Percentiles rank a stretch among this genome's conserved stretches.
phyloP scores from a whole-genome alignment of 257 asterid species.

The Solanum appendiculatum region DNA sequence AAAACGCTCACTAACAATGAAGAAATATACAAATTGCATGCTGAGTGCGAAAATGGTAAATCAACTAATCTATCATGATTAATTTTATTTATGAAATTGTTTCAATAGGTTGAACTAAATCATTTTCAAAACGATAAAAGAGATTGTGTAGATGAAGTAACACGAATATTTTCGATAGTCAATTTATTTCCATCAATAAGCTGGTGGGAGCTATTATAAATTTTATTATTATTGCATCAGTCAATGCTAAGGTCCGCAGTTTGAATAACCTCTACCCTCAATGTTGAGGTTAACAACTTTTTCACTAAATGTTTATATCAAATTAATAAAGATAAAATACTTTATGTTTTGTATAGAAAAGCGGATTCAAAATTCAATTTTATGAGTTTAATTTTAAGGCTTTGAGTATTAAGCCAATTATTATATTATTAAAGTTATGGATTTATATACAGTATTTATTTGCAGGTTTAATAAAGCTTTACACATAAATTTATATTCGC shows the following conservation, averaged over 20 bases:
- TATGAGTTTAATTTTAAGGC: neutral
- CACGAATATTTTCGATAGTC: no score
- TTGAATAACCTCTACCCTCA: neutral
- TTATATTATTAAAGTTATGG: no score
- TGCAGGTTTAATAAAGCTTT: no score
- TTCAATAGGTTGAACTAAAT: neutral
- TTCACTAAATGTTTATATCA: neutral
- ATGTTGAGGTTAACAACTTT: neutral
- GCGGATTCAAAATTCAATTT: neutral
- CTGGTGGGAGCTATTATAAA: neutral
- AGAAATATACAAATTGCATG: no score
- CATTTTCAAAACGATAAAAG: no score
- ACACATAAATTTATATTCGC: no score
- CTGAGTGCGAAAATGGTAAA: neutral
- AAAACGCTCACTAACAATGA: neutral
- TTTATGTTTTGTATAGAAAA: neutral
- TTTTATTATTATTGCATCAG: neutral
- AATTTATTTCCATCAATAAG: neutral
- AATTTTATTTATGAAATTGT: neutral
- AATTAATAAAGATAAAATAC: no score
- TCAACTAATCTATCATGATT: neutral
- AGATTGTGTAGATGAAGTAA: no score
- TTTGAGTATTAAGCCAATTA: neutral
- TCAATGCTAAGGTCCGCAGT: neutral
- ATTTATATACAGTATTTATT: no score